Evolutionary conservation across 306 rosid genomes (phyloP), one percentile per base, ranked within the genome.

Genomic region (Ammopiptanthus mongolicus): DNA sequence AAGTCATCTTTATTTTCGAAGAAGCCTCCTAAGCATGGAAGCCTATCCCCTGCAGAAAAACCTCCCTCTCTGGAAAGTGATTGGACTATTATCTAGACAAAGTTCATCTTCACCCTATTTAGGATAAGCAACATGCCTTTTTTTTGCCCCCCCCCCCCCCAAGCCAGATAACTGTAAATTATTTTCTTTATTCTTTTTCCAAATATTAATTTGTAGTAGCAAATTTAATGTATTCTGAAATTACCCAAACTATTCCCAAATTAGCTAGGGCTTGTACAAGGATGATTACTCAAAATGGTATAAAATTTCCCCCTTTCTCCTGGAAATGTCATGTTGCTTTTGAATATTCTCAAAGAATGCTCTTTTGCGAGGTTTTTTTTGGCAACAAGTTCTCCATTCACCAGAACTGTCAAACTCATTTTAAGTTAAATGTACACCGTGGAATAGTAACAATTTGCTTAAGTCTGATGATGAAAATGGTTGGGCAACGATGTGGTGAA

Each of bases 1-100:
- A 96, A 92, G 86, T 86, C 99, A 37, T 87, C 97, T 21, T 79
- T 92, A 63, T 89, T 96, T 77, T 91, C 91, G 13, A 90, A 83
- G 85, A 96, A 85, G 76, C 83, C 96, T 77, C 90, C 91, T 0
- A 92, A 78, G 77, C 83, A 83, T 55, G 93, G 79, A 73, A 85
- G 62, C 47, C 21, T 73, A 12, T n/a, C 81, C 36, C 67, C 84
- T 58, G 71, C 72, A 19, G 84, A 69, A 69, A 84, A 81, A 74
- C 67, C 74, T 37, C 47, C 74, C 13, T 62, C 59, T 79, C 48
- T 79, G 4, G 87, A 77, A 60, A 78, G 61, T 74, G 93, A 83
- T 59, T 92, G 96, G 98, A 90, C 92, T 28, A 2, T 89, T 74
- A 66, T 88, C 82, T 83, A 87, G 87, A 34, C 63, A 31, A 47